Conservation (phyloP, 495 filamentous ascomycete genomes). For the Talaromyces wortmannii region DNA sequence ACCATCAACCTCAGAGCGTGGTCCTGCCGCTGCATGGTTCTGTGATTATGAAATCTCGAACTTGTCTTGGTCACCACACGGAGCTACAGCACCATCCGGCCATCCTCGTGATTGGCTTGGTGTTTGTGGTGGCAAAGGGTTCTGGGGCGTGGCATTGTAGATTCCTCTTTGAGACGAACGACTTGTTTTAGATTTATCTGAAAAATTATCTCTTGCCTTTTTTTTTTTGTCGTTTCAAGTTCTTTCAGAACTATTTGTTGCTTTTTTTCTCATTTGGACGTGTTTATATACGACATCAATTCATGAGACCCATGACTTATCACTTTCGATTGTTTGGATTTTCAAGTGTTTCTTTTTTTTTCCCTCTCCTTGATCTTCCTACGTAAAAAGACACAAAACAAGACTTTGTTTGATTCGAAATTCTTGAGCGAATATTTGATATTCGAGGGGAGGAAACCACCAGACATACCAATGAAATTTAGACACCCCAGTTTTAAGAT, state of each 20-base stretch:
- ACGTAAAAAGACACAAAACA: too few species aligned
- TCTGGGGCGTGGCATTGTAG: conserved; percentile 78
- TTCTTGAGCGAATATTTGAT: neutral
- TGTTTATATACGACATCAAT: neutral
- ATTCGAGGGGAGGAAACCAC: too few species aligned
- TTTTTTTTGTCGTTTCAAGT: conserved; percentile 4
- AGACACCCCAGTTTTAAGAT: too few species aligned
- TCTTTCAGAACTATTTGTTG: neutral
- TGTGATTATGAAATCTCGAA: conserved; percentile 97
- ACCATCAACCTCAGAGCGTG: conserved; percentile 39
- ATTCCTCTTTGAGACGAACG: neutral
- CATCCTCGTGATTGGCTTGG: conserved; percentile 90
- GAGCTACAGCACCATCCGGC: conserved; percentile 48
- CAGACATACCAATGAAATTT: neutral
- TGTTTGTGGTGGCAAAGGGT: conserved; percentile 81
- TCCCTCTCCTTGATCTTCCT: neutral
- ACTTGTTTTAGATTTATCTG: neutral
- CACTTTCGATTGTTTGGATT: neutral
- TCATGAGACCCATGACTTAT: neutral
- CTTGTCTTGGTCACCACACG: conserved; percentile 87
- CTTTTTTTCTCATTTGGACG: conserved; percentile 2
- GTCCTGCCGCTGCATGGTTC: conserved; percentile 79
- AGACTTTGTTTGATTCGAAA: neutral
- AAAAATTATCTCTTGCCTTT: neutral
- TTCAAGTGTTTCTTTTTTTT: neutral